These are phyloP conservation scores for Penicillium herquei DNA, from an alignment of 495 filamentous ascomycete species.

Conservation along the genomic window DNA sequence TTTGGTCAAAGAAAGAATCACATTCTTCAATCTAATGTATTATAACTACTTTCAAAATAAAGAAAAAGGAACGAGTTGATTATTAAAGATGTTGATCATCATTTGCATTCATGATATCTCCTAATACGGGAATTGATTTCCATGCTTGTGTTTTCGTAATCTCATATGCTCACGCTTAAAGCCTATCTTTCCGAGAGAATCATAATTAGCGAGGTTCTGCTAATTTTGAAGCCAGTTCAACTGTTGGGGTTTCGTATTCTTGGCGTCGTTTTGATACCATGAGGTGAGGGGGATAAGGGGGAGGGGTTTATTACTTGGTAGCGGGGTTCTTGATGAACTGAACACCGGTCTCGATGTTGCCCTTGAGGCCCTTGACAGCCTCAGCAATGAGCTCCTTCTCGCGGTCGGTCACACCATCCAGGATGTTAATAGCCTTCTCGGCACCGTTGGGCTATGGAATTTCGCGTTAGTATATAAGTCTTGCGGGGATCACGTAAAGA, in stretches of 20 bases:
- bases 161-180: conserved; percentile 37
- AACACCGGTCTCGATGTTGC: conserved; percentile 91
- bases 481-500: too few relatives aligned
- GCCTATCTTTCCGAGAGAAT: conserved; percentile 45
- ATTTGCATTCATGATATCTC: too few relatives aligned
- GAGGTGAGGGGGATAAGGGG: conserved; percentile 14
- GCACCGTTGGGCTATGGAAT: conserved; percentile 68
- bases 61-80: too few relatives aligned
- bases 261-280: too few relatives aligned
- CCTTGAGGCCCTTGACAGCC: conserved; percentile 71
- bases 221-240: not conserved
- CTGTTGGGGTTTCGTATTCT: not conserved
- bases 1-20: not conserved
- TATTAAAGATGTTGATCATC: too few relatives aligned
- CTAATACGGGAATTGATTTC: not conserved
- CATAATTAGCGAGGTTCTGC: conserved; percentile 43
- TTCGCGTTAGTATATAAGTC: conserved; percentile 11
- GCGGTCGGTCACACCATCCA: conserved; percentile 67
- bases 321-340: conserved; percentile 84
- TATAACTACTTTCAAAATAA: too few relatives aligned
- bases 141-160: conserved; percentile 27
- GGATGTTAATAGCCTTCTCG: conserved; percentile 76
- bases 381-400: conserved; percentile 85
- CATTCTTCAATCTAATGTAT: not conserved
- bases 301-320: conserved; percentile 59